A percentile compares a stretch with the other conserved stretches of the same genome.
These are phyloP conservation scores for Amborella trichopoda DNA, from an alignment of 164 flowering plant species.

Conservation along the genomic window DNA sequence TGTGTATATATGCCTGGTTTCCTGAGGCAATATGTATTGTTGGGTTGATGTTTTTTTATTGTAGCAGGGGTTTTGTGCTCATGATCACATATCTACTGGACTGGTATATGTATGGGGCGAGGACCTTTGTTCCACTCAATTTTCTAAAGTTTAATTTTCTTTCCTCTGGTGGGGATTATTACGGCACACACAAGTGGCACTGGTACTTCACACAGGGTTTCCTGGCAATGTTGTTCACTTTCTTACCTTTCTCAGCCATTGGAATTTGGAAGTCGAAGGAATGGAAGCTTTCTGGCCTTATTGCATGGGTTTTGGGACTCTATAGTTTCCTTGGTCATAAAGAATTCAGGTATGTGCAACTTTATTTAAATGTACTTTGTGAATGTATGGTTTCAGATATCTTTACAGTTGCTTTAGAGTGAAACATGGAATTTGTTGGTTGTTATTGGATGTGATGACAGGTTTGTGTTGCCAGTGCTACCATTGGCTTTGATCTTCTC, in stretches of 20 bases:
- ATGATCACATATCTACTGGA: constrained; percentile 52
- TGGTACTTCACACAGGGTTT: constrained; percentile 94
- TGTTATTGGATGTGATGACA: too few species aligned
- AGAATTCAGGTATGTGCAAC: constrained; percentile 82
- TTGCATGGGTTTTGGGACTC: constrained; percentile 69
- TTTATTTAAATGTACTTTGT: too few species aligned
- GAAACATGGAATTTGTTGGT: too few species aligned
- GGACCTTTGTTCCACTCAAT: constrained; percentile 82
- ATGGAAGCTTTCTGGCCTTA: constrained; percentile 67
- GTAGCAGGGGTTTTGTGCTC: constrained; percentile 55
- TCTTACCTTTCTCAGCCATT: constrained; percentile 48
- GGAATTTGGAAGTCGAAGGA: constrained; percentile 51
- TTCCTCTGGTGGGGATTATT: constrained; percentile 89
- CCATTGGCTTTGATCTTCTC: constrained; percentile 82
- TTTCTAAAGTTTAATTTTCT: constrained; percentile 85
- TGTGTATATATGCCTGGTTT: too few species aligned
- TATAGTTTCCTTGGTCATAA: constrained; percentile 89
- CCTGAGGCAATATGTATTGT: too few species aligned
- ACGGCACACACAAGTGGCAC: constrained; percentile 93
- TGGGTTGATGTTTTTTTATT: too few species aligned
- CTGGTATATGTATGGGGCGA: constrained; percentile 63
- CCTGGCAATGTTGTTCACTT: constrained; percentile 67
- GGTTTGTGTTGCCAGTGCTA: constrained; percentile 93
- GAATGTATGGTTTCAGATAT: not conserved
- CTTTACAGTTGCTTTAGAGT: constrained; percentile 3